These are phyloP conservation scores for Diaporthe velutina DNA, from an alignment of 2,329 filamentous ascomycete genomes.

Conservation along the genomic window DNA sequence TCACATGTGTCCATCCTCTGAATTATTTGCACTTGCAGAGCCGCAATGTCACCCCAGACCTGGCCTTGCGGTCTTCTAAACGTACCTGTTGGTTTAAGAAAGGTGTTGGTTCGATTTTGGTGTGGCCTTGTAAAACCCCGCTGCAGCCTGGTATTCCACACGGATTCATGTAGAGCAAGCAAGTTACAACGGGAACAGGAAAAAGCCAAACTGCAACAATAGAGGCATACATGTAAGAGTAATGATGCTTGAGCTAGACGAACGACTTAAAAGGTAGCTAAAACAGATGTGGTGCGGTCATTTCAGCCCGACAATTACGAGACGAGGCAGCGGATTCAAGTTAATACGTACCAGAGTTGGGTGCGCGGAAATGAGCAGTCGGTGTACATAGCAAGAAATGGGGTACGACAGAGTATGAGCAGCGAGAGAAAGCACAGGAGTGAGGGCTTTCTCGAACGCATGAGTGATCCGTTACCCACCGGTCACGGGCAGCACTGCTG, in stretches of 20 bases:
- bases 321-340: too few relatives aligned
- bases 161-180: not conserved
- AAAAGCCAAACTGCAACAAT: too few relatives aligned
- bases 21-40: not conserved
- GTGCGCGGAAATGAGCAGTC: too few relatives aligned
- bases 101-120: not conserved
- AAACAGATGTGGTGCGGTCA: too few relatives aligned
- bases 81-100: too few relatives aligned
- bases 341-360: too few relatives aligned
- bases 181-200: not conserved
- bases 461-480: not conserved
- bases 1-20: not conserved
- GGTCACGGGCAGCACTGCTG: not conserved
- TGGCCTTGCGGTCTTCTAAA: not conserved
- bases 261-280: too few relatives aligned
- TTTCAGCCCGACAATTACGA: too few relatives aligned
- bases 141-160: not conserved
- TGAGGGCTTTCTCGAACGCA: not conserved
- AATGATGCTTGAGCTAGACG: too few relatives aligned
- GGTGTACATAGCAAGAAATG: not conserved
- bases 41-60: not conserved
- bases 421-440: not conserved
- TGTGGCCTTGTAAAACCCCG: not conserved
- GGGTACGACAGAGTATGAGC: not conserved
- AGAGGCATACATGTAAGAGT: too few relatives aligned